A percentile compares a stretch with the other conserved stretches of the same genome.
These are phyloP conservation scores for Cinnamomum micranthum DNA, from an alignment of 164 flowering plant species.

Conservation along the genomic window DNA sequence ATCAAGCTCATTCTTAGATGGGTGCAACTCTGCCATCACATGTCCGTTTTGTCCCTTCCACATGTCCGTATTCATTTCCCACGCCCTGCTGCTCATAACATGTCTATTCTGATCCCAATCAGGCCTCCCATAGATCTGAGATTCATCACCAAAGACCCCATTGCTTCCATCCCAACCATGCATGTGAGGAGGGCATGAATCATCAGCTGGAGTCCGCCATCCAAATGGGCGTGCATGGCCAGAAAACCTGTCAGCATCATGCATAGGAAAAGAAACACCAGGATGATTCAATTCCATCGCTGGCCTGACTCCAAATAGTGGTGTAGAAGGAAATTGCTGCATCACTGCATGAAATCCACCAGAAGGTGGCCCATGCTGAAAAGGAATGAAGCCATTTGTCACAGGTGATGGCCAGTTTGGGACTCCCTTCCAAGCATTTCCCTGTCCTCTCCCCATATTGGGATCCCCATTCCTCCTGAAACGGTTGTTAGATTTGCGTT, in stretches of 20 bases:
- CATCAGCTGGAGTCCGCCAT: conserved; percentile 76
- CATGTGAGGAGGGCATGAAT: conserved; percentile 51
- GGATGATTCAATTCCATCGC: conserved; percentile 62
- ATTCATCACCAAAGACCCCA: conserved; percentile 55
- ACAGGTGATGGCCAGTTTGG: conserved; percentile 75
- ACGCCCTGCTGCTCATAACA: conserved; percentile 37
- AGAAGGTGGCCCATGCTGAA: conserved; percentile 69
- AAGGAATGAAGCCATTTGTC: conserved; percentile 71
- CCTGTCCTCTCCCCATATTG: conserved; percentile 49
- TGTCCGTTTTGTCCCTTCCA: conserved; percentile 69
- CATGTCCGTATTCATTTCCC: conserved; percentile 54
- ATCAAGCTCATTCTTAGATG: conserved; percentile 43
- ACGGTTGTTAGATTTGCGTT: conserved; percentile 37
- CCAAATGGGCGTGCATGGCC: conserved; percentile 67
- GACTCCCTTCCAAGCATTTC: conserved; percentile 72
- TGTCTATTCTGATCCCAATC: conserved; percentile 77
- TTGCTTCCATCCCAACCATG: conserved; percentile 81
- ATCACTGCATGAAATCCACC: conserved; percentile 62
- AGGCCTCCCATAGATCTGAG: conserved; percentile 50
- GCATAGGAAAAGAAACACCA: conserved; percentile 60
- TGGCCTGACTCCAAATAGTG: conserved; percentile 73
- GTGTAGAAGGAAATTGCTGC: conserved; percentile 57
- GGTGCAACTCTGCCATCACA: conserved; percentile 34
- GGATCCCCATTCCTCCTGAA: conserved; percentile 58
- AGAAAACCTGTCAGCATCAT: conserved; percentile 70